Evolutionary conservation across 2,329 filamentous ascomycete species (phyloP).

Genomic region (Aureobasidium zeae): DNA sequence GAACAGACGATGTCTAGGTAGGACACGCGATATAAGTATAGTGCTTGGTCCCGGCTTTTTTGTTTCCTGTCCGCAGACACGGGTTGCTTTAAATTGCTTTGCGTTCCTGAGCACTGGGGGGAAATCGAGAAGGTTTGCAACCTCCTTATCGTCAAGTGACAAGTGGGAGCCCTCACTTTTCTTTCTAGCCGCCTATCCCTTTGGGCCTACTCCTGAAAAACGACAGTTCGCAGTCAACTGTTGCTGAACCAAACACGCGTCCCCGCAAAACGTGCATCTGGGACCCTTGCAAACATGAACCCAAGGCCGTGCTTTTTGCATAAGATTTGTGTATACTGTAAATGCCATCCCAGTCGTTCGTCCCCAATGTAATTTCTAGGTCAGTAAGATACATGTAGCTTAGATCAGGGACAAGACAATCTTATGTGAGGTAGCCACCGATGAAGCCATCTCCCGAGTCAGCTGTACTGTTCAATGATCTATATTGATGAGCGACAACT

Average conservation of each 20-base stretch:
- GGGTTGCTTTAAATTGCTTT: constrained; percentile 3
- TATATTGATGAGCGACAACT: too few relatives aligned
- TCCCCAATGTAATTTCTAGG: too few relatives aligned
- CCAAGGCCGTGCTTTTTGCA: too few relatives aligned
- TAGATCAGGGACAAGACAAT: too few relatives aligned
- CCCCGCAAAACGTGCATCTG: constrained; percentile 7
- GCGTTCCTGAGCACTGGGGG: constrained; percentile 6
- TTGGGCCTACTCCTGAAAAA: constrained; percentile 7
- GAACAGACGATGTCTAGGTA: background rate
- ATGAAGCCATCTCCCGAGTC: too few relatives aligned
- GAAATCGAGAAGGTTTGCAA: background rate
- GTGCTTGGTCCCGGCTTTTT: constrained; percentile 15
- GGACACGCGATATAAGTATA: background rate
- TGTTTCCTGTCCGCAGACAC: background rate
- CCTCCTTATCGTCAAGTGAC: constrained; percentile 5
- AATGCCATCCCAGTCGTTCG: too few relatives aligned
- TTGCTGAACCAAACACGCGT: constrained; percentile 7
- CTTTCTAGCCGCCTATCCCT: constrained; percentile 1
- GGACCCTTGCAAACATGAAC: too few relatives aligned
- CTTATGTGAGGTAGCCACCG: too few relatives aligned
- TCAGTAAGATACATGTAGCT: too few relatives aligned
- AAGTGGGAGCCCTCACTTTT: background rate
- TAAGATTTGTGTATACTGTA: too few relatives aligned
- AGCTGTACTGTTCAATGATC: too few relatives aligned
- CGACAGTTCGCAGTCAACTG: constrained; percentile 12